phyloP scores from a whole-genome alignment of 78 protist species.

The Polysphondylium violaceum region DNA sequence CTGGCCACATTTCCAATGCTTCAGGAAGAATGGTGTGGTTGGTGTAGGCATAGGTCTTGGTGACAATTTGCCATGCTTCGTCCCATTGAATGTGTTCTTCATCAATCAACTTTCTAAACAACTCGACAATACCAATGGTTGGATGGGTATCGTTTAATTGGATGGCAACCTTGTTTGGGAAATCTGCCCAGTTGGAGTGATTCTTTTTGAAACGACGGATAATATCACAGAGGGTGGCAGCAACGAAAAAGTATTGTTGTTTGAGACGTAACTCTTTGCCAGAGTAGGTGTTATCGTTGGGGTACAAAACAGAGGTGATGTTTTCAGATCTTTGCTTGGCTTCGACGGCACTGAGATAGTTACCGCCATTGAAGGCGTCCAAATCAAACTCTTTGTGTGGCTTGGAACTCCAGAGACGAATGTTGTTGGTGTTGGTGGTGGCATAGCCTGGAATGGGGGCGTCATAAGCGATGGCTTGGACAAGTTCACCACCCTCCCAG shows the following conservation, averaged over 20 bases:
- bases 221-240: slow-evolving; percentile 96
- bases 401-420: slow-evolving; percentile 96
- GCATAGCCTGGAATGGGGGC: slow-evolving; percentile 93
- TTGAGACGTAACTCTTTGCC: slow-evolving; percentile 96
- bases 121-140: slow-evolving; percentile 92
- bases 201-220: slow-evolving; percentile 89
- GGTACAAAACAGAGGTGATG: slow-evolving; percentile 96
- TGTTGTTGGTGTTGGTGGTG: slow-evolving; percentile 89
- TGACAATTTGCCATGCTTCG: slow-evolving; percentile 92
- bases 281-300: slow-evolving; percentile 95
- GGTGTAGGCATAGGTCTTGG: slow-evolving; percentile 93
- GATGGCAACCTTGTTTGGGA: slow-evolving; percentile 86
- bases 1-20: slow-evolving; percentile 98
- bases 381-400: slow-evolving; percentile 93
- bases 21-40: slow-evolving; percentile 99
- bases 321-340: slow-evolving; percentile 91
- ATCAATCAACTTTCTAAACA: slow-evolving; percentile 94
- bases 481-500: slow-evolving; percentile 91
- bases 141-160: slow-evolving; percentile 99
- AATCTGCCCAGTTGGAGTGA: slow-evolving; percentile 48
- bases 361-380: slow-evolving; percentile 93
- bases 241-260: slow-evolving; percentile 97
- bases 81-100: slow-evolving; percentile 88
- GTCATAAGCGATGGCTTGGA: slow-evolving; percentile 90
- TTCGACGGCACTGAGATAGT: slow-evolving; percentile 91